Base-by-base conservation (phyloP, 169 alveolate genomes). In the Plasmodium sp. region DNA sequence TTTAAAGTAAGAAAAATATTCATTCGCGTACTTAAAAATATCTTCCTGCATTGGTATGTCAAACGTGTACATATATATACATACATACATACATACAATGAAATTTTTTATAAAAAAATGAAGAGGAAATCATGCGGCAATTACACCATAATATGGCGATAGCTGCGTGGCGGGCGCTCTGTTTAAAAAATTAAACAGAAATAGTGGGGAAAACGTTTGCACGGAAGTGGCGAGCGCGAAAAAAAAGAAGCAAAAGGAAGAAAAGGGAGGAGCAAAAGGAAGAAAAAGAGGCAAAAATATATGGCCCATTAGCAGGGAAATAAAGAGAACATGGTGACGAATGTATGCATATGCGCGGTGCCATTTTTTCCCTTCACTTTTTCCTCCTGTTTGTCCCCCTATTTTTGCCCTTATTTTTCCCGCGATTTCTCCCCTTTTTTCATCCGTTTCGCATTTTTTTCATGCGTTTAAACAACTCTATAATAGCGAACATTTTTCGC, bases 1-100 rank as follows among this genome's bases (percentile, higher is more conserved):
- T 81, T 90, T 90, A 90, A 90, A 90, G 62, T 90, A 80, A 62
- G 94, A 90, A 90, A 90, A 90, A 90, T 90, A 90, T 74, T 90
- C 94, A 90, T 90, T 90, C 31, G 94, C 94, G 83, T 90, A 90
- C 54, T 90, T 45, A 90, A 90, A 90, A 67, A 90, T 90, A 80
- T 90, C 94, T 31, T 90, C 94, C 94, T 90, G 62, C 80, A 79
- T 45, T 51, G 33, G 54, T 62, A 41, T 71, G 79, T 16, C 51
- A 73, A 72, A 73, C 34, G 34, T 27, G 31, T 41, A 72, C 34
- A 34, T 5, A 71, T 10, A 84, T 18, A 71, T 41, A 71, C 4
- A 83, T 58, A 56, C 4, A 84, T 84, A 84, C 43, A 48, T 58
- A 67, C 74, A 7, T 39, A 22, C 74, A 84, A 39, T 22, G 36